Evolutionary conservation across 768 basidiomycete genomes (phyloP).

Genomic region (Crassisporium funariophilum): DNA sequence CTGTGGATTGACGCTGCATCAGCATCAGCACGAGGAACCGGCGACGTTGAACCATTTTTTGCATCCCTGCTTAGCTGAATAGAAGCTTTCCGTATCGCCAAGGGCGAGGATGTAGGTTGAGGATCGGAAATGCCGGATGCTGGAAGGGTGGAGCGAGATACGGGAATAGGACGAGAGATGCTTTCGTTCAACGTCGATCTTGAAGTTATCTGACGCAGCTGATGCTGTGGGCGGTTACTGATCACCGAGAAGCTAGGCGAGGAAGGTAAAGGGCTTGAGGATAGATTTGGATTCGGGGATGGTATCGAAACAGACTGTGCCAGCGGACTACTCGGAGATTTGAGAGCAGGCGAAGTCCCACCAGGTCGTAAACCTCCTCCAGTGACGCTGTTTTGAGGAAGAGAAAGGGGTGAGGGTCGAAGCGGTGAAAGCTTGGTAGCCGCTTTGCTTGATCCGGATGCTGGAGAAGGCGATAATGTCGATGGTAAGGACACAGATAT

Average conservation of each 20-base stretch:
- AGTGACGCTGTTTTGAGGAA: slow-evolving; percentile 37
- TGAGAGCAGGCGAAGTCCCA: slow-evolving; percentile 16
- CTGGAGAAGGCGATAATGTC: slow-evolving; percentile 20
- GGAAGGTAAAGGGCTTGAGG: too few species aligned
- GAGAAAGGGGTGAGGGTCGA: slow-evolving; percentile 45
- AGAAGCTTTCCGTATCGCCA: too few species aligned
- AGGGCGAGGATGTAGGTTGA: neutral
- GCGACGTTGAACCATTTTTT: too few species aligned
- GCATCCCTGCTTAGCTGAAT: too few species aligned
- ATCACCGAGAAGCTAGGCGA: slow-evolving; percentile 20
- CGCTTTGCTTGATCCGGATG: slow-evolving; percentile 4
- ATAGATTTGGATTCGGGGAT: too few species aligned
- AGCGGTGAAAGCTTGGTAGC: slow-evolving; percentile 26
- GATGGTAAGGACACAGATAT: slow-evolving; percentile 14
- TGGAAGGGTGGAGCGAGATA: neutral
- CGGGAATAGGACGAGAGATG: slow-evolving; percentile 2
- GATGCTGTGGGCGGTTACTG: slow-evolving; percentile 13
- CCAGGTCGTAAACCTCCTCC: neutral
- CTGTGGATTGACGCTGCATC: slow-evolving; percentile 32
- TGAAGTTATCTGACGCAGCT: slow-evolving; percentile 29
- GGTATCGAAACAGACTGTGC: slow-evolving; percentile 23
- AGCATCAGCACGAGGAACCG: slow-evolving; percentile 3
- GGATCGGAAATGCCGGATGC: neutral
- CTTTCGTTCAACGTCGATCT: slow-evolving; percentile 27
- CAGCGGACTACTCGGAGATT: slow-evolving; percentile 41